These are phyloP conservation scores for Backusella parvicylindrica DNA, from an alignment of 192 early-diverging fungal species.

Conservation along the genomic window DNA sequence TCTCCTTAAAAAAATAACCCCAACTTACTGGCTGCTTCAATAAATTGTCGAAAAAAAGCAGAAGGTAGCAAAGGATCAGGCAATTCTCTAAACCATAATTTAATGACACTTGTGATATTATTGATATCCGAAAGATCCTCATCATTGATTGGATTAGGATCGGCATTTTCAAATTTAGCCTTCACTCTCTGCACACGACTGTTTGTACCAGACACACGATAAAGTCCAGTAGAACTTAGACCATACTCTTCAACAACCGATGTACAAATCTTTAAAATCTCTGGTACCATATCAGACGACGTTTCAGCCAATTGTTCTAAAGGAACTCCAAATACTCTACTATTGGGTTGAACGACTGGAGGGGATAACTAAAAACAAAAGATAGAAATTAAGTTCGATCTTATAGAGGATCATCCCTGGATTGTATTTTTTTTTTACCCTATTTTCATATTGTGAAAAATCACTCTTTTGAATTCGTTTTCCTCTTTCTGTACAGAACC, in stretches of 20 bases:
- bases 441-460: constrained; percentile 40
- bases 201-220: constrained; percentile 83
- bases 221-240: constrained; percentile 77
- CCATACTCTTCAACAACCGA: constrained; percentile 75
- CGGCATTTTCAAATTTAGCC: constrained; percentile 69
- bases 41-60: constrained; percentile 58
- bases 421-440: constrained; percentile 22
- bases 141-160: constrained; percentile 51
- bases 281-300: constrained; percentile 70
- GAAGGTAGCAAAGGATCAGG: constrained; percentile 84
- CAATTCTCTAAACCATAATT: constrained; percentile 92
- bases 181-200: constrained; percentile 71
- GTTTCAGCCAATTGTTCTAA: constrained; percentile 68
- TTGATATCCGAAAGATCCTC: constrained; percentile 73
- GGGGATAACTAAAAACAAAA: background rate
- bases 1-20: background rate
- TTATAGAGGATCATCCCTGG: background rate
- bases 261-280: constrained; percentile 76
- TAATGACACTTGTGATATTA: constrained; percentile 80
- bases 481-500: constrained; percentile 29
- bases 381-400: background rate
- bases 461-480: constrained; percentile 30
- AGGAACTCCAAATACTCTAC: constrained; percentile 38
- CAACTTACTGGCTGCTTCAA: constrained; percentile 71
- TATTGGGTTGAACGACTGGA: background rate